These are phyloP conservation scores for Purshia tridentata DNA, from an alignment of 306 rosid species.

Conservation along the genomic window DNA sequence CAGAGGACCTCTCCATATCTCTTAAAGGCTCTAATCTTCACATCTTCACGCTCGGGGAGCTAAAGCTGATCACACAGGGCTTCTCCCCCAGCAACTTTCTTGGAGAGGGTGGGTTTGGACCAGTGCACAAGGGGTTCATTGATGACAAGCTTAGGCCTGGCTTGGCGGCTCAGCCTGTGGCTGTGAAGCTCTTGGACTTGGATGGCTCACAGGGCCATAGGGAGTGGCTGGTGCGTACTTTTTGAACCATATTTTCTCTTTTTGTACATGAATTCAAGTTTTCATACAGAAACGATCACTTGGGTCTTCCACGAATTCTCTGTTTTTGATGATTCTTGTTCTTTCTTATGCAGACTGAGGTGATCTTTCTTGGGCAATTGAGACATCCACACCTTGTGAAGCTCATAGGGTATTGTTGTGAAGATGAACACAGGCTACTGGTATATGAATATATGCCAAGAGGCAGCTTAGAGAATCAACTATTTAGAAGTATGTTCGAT, in stretches of 20 bases:
- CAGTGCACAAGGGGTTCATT: constrained; percentile 89
- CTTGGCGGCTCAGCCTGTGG: constrained; percentile 83
- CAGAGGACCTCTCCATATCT: constrained; percentile 81
- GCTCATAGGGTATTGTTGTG: constrained; percentile 89
- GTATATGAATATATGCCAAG: constrained; percentile 88
- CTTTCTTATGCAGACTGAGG: constrained; percentile 66
- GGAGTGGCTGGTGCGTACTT: constrained; percentile 88
- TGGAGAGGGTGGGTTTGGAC: constrained; percentile 99
- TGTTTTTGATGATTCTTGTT: constrained; percentile 6
- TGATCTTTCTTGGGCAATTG: constrained; percentile 83
- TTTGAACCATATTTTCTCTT: background rate
- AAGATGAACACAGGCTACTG: constrained; percentile 82
- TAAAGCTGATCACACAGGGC: constrained; percentile 72
- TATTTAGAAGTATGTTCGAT: constrained; percentile 69
- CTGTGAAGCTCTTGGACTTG: constrained; percentile 83
- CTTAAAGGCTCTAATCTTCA: constrained; percentile 77
- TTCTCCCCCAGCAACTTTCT: constrained; percentile 69
- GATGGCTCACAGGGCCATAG: constrained; percentile 91
- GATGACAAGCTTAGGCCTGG: constrained; percentile 81
- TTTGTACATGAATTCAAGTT: background rate
- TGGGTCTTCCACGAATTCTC: background rate
- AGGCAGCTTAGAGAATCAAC: constrained; percentile 95
- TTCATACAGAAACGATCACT: background rate
- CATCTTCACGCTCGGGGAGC: constrained; percentile 66
- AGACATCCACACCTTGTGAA: constrained; percentile 86